phyloP scores from a whole-genome alignment of 441 rosid species.

The Arabidopsis lyrata region DNA sequence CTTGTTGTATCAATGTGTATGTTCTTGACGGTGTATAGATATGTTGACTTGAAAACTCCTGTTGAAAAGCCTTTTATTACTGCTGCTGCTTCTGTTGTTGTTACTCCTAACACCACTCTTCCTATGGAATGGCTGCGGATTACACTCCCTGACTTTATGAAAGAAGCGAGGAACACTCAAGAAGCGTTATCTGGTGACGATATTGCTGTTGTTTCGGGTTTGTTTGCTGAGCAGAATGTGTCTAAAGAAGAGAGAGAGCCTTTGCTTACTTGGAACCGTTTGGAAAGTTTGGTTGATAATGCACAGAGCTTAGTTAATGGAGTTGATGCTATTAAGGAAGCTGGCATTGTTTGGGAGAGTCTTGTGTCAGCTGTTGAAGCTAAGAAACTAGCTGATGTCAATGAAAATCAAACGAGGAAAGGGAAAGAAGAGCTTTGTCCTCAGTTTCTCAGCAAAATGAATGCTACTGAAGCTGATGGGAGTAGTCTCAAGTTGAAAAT shows the following conservation, averaged over 20 bases:
- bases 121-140: slow-evolving; percentile 80
- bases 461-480: slow-evolving; percentile 65
- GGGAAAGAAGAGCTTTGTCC: slow-evolving; percentile 86
- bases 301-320: slow-evolving; percentile 77
- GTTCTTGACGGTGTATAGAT: slow-evolving; percentile 71
- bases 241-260: slow-evolving; percentile 70
- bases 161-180: slow-evolving; percentile 62
- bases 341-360: slow-evolving; percentile 80
- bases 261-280: slow-evolving; percentile 76
- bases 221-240: slow-evolving; percentile 70
- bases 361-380: slow-evolving; percentile 76
- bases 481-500: slow-evolving; percentile 60
- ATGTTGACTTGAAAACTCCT: slow-evolving; percentile 65
- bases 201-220: slow-evolving; percentile 46
- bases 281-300: slow-evolving; percentile 66
- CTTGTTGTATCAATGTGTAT: slow-evolving; percentile 74
- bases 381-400: slow-evolving; percentile 56
- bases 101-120: slow-evolving; percentile 60
- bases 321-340: slow-evolving; percentile 92
- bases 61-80: slow-evolving; percentile 59
- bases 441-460: slow-evolving; percentile 80
- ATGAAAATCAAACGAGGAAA: slow-evolving; percentile 57
- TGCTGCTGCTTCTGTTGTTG: slow-evolving; percentile 46
- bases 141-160: slow-evolving; percentile 59
- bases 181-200: slow-evolving; percentile 66